phyloP scores from a whole-genome alignment of 495 filamentous ascomycete species.

The Margaritispora aquatica region DNA sequence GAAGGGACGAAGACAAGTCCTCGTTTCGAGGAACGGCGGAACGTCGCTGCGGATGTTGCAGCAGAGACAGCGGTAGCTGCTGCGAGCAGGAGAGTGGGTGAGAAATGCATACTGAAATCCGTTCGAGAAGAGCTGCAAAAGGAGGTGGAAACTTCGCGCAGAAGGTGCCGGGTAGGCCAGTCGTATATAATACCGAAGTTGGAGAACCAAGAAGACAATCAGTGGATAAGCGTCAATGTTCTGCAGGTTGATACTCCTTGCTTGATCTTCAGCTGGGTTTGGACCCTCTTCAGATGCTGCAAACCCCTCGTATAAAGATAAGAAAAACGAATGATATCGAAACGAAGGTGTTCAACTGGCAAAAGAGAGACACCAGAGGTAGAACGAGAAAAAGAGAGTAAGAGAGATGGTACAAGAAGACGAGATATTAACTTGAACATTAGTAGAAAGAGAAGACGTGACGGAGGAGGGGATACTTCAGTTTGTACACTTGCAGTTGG shows the following conservation, averaged over 20 bases:
- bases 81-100: conserved; percentile 11
- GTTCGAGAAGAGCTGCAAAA: background rate
- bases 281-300: background rate
- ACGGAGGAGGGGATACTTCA: background rate
- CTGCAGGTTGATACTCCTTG: background rate
- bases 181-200: background rate
- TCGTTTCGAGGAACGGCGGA: conserved; percentile 54
- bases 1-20: conserved; percentile 61
- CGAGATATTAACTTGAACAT: background rate
- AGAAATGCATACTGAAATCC: conserved; percentile 13
- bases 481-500: background rate
- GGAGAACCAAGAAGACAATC: background rate
- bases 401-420: background rate
- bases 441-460: background rate
- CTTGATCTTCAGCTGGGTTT: background rate
- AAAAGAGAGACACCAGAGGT: background rate
- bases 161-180: background rate
- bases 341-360: background rate
- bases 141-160: background rate
- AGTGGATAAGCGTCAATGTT: background rate
- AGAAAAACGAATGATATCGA: background rate
- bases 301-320: background rate
- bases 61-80: conserved; percentile 20
- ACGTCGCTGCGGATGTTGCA: conserved; percentile 20
- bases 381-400: background rate